Percentiles rank a stretch among this genome's conserved stretches.
These are phyloP conservation scores for Huntiella omanensis DNA, from an alignment of 2,329 filamentous ascomycete species.

Conservation along the genomic window DNA sequence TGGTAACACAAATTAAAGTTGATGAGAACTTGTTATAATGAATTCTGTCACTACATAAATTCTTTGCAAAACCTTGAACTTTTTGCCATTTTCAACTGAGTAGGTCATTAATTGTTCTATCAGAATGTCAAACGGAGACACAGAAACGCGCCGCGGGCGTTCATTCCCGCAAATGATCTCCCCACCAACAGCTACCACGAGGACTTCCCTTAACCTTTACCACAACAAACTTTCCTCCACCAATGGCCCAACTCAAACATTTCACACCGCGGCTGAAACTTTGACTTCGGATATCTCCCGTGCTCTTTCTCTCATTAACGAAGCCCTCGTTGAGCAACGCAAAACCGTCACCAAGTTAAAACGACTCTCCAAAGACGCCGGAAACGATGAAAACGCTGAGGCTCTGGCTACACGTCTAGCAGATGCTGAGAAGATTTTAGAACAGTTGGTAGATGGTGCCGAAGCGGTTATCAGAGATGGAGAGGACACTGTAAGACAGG, in stretches of 20 bases:
- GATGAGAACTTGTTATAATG: too few relatives aligned
- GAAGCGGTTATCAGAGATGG: conserved; percentile 12
- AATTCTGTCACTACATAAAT: too few relatives aligned
- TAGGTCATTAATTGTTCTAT: too few relatives aligned
- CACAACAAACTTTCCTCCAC: background rate
- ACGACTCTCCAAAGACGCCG: background rate
- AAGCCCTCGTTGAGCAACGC: conserved; percentile 7
- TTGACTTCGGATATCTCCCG: conserved; percentile 5
- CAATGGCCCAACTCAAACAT: background rate
- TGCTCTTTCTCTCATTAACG: conserved; percentile 6
- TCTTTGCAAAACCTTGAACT: too few relatives aligned
- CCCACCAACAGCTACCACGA: too few relatives aligned
- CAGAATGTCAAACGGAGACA: too few relatives aligned
- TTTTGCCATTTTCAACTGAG: too few relatives aligned
- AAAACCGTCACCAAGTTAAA: conserved; percentile 1
- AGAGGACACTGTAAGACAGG: conserved; percentile 27
- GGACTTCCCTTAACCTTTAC: too few relatives aligned
- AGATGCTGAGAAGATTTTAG: conserved; percentile 2
- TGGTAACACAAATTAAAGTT: too few relatives aligned
- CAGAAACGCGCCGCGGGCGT: too few relatives aligned
- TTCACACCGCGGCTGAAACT: background rate
- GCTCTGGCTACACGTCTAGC: background rate
- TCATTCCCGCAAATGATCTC: too few relatives aligned
- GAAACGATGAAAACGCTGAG: conserved; percentile 1
- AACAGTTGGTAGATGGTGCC: conserved; percentile 3